Evolutionary conservation across 306 rosid genomes (phyloP).

Genomic region (Hippophae gyantsensis): DNA sequence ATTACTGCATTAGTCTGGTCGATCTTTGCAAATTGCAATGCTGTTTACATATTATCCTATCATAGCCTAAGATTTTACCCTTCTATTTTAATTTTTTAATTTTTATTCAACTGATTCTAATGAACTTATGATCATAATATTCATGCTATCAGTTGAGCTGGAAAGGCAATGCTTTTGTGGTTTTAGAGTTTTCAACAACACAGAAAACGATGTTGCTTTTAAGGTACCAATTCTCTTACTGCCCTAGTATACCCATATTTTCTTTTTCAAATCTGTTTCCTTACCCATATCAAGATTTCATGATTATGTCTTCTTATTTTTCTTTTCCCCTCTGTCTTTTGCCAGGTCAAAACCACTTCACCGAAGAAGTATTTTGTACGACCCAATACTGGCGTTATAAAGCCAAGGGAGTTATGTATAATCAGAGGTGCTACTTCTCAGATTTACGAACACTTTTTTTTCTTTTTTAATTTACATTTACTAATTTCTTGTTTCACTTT

Average conservation of each 20-base stretch:
- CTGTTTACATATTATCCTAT: no score
- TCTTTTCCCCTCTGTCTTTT: slow-evolving; percentile 8
- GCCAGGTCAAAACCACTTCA: slow-evolving; percentile 96
- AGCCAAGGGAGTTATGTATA: slow-evolving; percentile 73
- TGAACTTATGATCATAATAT: slow-evolving; percentile 18
- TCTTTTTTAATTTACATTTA: neutral
- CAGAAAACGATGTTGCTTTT: slow-evolving; percentile 73
- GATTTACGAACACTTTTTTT: neutral
- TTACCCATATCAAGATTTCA: neutral
- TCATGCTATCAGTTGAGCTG: slow-evolving; percentile 63
- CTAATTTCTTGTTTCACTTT: neutral
- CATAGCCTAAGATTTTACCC: neutral
- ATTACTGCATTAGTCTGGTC: no score
- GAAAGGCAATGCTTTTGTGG: slow-evolving; percentile 81
- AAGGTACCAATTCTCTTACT: slow-evolving; percentile 42
- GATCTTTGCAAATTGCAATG: no score
- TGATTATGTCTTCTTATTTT: slow-evolving; percentile 9
- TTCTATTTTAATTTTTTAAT: neutral
- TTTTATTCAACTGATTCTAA: slow-evolving; percentile 3
- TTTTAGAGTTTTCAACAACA: slow-evolving; percentile 69
- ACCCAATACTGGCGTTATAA: slow-evolving; percentile 81
- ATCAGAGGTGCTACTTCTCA: slow-evolving; percentile 63
- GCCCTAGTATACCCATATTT: slow-evolving; percentile 1
- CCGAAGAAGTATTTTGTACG: slow-evolving; percentile 96
- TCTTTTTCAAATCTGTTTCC: slow-evolving; percentile 6